Percentiles rank a stretch among this genome's conserved stretches.
phyloP scores from a whole-genome alignment of 2,329 filamentous ascomycete genomes.

The Verticillium nubilum region DNA sequence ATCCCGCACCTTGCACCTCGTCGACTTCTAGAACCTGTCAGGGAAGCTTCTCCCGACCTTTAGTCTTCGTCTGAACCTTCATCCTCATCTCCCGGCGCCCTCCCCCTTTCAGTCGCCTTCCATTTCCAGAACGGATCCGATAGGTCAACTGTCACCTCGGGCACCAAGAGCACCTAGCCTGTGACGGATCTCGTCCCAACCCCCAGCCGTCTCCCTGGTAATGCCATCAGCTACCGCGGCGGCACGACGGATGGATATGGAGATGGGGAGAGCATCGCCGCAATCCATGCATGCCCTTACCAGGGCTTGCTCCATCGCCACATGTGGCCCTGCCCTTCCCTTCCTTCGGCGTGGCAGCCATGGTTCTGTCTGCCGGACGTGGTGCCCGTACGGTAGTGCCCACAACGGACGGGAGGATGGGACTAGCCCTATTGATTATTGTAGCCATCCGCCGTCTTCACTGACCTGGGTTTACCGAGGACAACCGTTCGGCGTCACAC shows the following conservation, averaged over 20 bases:
- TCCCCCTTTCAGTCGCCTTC: neutral
- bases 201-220: neutral
- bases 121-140: neutral
- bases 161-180: neutral
- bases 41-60: neutral
- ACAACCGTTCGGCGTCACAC: neutral
- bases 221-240: neutral
- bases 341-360: neutral
- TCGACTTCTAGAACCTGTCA: constrained; percentile 1
- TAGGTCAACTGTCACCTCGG: neutral
- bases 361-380: neutral
- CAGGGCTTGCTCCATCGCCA: neutral
- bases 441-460: neutral
- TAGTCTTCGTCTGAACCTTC: neutral
- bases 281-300: neutral
- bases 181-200: neutral
- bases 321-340: neutral
- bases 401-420: neutral
- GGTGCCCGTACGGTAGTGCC: neutral
- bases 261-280: neutral
- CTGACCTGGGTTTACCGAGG: neutral
- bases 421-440: neutral
- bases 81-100: neutral
- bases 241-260: neutral
- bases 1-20: neutral